Percentiles rank a stretch among this genome's conserved stretches.
Conservation (phyloP, 2,329 filamentous ascomycete genomes). For the Hirsutella thompsonii region DNA sequence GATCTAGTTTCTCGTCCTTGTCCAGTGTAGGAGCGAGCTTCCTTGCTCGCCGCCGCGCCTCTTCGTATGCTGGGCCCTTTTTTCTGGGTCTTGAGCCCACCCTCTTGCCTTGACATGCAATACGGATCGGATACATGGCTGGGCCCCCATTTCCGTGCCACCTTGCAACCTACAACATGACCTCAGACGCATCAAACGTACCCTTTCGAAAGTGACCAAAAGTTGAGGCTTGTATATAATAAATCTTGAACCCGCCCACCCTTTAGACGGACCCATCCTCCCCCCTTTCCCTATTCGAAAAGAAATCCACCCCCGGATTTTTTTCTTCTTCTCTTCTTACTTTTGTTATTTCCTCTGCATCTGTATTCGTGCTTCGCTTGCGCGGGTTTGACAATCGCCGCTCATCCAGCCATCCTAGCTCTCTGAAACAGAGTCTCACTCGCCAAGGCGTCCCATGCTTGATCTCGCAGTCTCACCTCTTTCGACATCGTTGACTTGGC, state of each 20-base stretch:
- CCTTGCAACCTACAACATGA: too few relatives aligned
- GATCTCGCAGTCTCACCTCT: background rate
- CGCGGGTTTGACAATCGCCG: background rate
- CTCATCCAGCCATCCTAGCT: background rate
- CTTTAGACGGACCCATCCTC: background rate
- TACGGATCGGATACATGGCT: background rate
- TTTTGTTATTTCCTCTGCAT: background rate
- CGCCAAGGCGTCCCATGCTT: background rate
- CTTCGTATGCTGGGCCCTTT: background rate
- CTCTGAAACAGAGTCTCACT: background rate
- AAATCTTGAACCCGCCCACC: background rate
- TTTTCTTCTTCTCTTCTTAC: background rate
- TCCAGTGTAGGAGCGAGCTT: too few relatives aligned
- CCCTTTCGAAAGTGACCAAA: too few relatives aligned
- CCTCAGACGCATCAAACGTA: too few relatives aligned
- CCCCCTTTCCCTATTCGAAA: background rate
- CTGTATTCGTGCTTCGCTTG: background rate
- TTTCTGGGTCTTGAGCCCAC: background rate
- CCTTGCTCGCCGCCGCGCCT: too few relatives aligned
- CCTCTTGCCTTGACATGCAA: background rate
- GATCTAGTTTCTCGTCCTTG: background rate
- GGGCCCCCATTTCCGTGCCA: too few relatives aligned
- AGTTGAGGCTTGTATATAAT: background rate
- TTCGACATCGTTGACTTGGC: background rate
- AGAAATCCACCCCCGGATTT: constrained; percentile 6